These are phyloP conservation scores for Fusarium coffeatum DNA, from an alignment of 2,329 filamentous ascomycete species.

Conservation along the genomic window DNA sequence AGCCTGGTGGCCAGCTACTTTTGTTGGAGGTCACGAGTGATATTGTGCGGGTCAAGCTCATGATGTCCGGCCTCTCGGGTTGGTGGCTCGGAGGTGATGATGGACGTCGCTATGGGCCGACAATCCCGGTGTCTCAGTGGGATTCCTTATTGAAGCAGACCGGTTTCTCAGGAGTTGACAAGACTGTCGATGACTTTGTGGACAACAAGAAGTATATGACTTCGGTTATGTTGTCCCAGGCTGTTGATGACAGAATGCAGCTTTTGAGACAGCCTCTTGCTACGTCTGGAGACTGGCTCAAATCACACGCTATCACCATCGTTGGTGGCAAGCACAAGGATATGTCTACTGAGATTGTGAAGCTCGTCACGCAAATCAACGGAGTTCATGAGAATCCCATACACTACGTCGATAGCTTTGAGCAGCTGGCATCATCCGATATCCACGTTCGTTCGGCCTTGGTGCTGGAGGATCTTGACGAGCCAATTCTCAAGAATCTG, in stretches of 20 bases:
- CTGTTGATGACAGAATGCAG: neutral
- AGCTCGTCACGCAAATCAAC: too few relatives aligned
- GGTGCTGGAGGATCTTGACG: too few relatives aligned
- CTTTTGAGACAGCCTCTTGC: neutral
- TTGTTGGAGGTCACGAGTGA: constrained; percentile 1
- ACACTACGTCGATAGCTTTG: too few relatives aligned
- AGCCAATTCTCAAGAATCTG: too few relatives aligned
- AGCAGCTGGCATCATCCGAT: too few relatives aligned
- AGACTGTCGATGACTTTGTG: constrained; percentile 9
- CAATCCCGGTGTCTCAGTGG: constrained; percentile 1
- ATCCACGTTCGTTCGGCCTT: too few relatives aligned
- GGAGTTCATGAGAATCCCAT: too few relatives aligned
- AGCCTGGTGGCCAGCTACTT: constrained; percentile 46
- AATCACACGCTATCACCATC: neutral
- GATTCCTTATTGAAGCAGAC: neutral
- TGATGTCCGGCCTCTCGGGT: constrained; percentile 16
- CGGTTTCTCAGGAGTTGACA: constrained; percentile 7
- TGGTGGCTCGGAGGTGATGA: constrained; percentile 17
- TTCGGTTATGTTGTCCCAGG: constrained; percentile 1
- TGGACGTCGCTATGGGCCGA: constrained; percentile 9
- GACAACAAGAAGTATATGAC: constrained; percentile 6
- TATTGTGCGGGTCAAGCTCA: constrained; percentile 6
- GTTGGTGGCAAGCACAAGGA: neutral
- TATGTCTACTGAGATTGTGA: too few relatives aligned
- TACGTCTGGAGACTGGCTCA: neutral